Evolutionary conservation across 108 stramenopile species (phyloP).

Genomic region (Cyclotella cryptica): DNA sequence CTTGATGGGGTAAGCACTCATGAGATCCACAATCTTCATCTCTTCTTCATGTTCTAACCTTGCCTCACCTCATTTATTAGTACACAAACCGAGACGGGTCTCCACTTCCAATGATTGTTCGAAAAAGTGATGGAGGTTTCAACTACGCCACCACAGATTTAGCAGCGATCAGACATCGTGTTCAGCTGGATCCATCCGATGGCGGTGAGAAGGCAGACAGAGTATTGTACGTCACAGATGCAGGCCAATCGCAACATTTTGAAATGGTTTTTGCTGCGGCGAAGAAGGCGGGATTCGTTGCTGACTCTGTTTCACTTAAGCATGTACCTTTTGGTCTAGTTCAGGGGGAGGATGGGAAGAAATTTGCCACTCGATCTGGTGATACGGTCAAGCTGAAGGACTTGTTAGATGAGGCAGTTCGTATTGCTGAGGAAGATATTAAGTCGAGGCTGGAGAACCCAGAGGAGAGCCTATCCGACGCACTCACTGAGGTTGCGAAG

Average conservation of each 20-base stretch:
- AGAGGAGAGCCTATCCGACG: constrained; percentile 50
- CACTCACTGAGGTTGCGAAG: constrained; percentile 68
- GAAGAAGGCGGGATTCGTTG: constrained; percentile 76
- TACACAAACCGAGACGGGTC: constrained; percentile 83
- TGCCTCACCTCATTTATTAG: not conserved
- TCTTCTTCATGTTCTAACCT: not conserved
- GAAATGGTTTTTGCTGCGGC: constrained; percentile 95
- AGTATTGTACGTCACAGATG: constrained; percentile 96
- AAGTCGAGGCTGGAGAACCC: constrained; percentile 61
- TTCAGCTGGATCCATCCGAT: constrained; percentile 55
- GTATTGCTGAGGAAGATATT: constrained; percentile 86
- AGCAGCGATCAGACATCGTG: constrained; percentile 95
- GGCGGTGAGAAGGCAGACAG: constrained; percentile 86
- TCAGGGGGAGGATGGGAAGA: constrained; percentile 99
- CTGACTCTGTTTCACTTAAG: constrained; percentile 74
- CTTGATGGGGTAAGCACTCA: constrained; percentile 74
- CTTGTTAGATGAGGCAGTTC: constrained; percentile 94
- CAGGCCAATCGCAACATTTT: constrained; percentile 97
- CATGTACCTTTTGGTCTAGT: constrained; percentile 99
- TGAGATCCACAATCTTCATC: not conserved
- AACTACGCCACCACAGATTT: constrained; percentile 99
- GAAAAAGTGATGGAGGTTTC: constrained; percentile 98
- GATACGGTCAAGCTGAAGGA: constrained; percentile 98
- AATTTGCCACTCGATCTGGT: constrained; percentile 97
- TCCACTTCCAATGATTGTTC: constrained; percentile 90